Evolutionary conservation across 768 basidiomycete genomes (phyloP), one percentile per base, ranked within the genome.

Genomic region (Lentinula edodes): DNA sequence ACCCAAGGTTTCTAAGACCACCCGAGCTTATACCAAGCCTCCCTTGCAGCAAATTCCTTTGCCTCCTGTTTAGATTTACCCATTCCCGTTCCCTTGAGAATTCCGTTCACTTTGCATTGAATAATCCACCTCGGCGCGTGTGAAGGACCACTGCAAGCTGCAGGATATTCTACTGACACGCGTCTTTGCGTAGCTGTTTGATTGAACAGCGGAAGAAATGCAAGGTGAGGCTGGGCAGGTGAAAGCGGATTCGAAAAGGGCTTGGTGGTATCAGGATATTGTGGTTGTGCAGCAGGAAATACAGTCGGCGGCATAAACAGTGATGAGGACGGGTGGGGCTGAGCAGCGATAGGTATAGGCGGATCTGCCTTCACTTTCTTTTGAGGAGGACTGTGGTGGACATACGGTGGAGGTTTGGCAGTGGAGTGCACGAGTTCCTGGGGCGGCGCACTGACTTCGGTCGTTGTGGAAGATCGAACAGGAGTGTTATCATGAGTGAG

Each of bases 161-260:
- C 82, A 12, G 77, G 74, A 66, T 90, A 91, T 55, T 84, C 80
- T 8, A 90, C 81, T 20, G 72, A 75, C 61, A 89, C 75, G 50
- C 86, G 79, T 43, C 88, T 83, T 66, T 90, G 89, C 51, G 77
- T 73, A 48, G 88, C 88, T 2, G 82, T 84, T 73, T 91, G 86
- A 70, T 91, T 91, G 72, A 91, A 91, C 35, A 88, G 68, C 0
- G 89, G 85, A 42, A 91, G 73, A 71, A 87, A 89, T 13, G 89
- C 83, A 16, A 83, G 70, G 56, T 77, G 74, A 2, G 85, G 86
- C 67, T 83, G 83, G n/a, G 85, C 86, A 15, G 86, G 85, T 32
- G 85, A 77, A 55, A 87, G 68, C 35, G 87, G 85, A 70, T 89
- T 90, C 12, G 77, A 69, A 41, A 74, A 66, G 32, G 53, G 65